Evolutionary conservation across 306 rosid genomes (phyloP).

Genomic region (Pueraria montana): DNA sequence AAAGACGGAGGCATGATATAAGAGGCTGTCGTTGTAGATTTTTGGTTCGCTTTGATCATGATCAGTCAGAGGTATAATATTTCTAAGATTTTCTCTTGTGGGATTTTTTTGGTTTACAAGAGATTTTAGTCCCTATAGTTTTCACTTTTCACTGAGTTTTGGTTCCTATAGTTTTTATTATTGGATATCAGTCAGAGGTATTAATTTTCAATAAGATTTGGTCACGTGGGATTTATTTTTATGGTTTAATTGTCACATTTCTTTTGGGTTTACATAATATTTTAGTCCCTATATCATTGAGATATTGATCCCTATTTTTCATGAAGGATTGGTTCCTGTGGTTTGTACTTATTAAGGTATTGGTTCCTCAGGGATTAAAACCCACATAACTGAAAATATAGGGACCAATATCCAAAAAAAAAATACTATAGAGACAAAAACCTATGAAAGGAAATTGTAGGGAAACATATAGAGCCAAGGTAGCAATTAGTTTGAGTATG

Average conservation of each 20-base stretch:
- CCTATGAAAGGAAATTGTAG: not conserved
- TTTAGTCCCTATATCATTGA: conserved; percentile 25
- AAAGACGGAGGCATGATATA: conserved; percentile 96
- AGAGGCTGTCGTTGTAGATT: conserved; percentile 99
- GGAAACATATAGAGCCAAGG: not conserved
- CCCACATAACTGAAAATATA: not conserved
- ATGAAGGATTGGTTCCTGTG: not conserved
- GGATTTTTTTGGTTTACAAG: conserved; percentile 1
- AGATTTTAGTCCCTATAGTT: conserved; percentile 12
- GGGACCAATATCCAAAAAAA: not conserved
- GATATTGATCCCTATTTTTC: not conserved
- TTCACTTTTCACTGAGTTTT: conserved; percentile 1
- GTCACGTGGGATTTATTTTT: conserved; percentile 34
- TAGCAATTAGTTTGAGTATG: not conserved
- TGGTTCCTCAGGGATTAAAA: not conserved
- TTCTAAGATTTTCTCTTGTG: conserved; percentile 31
- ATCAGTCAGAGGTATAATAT: conserved; percentile 89
- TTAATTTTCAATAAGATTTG: conserved; percentile 35
- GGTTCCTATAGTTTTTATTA: not conserved
- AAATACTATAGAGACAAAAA: not conserved
- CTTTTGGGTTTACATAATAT: not conserved
- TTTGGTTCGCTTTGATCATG: conserved; percentile 96
- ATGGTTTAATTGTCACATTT: conserved; percentile 12
- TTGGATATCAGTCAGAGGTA: conserved; percentile 76
- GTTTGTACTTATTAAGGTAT: not conserved